Evolutionary conservation across 768 basidiomycete genomes (phyloP).

Genomic region (Leucocoprinus leucothites): DNA sequence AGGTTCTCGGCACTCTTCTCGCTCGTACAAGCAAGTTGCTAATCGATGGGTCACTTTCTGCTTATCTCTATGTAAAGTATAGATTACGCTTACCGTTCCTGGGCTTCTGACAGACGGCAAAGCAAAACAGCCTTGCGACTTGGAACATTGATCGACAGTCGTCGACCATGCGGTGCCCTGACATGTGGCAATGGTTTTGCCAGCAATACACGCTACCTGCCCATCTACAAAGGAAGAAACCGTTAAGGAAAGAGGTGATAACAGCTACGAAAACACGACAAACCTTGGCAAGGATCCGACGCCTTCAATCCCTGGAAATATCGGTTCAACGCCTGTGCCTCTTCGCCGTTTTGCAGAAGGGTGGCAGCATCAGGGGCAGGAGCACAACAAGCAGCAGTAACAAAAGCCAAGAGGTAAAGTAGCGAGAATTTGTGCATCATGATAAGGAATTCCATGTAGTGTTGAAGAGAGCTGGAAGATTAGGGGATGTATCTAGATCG

Average conservation of each 20-base stretch:
- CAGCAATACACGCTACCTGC: slow-evolving; percentile 41
- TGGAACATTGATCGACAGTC: slow-evolving; percentile 29
- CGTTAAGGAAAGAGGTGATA: not conserved
- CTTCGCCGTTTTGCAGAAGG: slow-evolving; percentile 45
- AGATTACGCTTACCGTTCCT: slow-evolving; percentile 40
- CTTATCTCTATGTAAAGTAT: not conserved
- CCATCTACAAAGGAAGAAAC: slow-evolving; percentile 26
- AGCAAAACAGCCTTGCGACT: slow-evolving; percentile 45
- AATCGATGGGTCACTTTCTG: not conserved
- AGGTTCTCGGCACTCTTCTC: slow-evolving; percentile 41
- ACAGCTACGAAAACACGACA: slow-evolving; percentile 11
- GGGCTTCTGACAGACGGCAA: slow-evolving; percentile 38
- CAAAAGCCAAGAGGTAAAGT: slow-evolving; percentile 22
- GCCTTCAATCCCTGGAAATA: slow-evolving; percentile 38
- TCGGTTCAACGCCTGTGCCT: slow-evolving; percentile 49
- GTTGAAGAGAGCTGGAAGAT: slow-evolving; percentile 5
- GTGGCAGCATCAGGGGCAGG: slow-evolving; percentile 35
- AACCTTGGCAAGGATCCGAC: slow-evolving; percentile 45
- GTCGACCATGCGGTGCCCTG: slow-evolving; percentile 37
- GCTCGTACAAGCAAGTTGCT: slow-evolving; percentile 54
- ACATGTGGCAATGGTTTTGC: slow-evolving; percentile 37
- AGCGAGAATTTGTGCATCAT: slow-evolving; percentile 5
- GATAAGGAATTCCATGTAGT: not conserved
- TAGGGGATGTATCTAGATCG: slow-evolving; percentile 10
- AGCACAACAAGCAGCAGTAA: slow-evolving; percentile 26